Percentiles rank a stretch among this genome's conserved stretches.
Conservation (phyloP, 2,329 filamentous ascomycete species). For the Passalora sequoiae region DNA sequence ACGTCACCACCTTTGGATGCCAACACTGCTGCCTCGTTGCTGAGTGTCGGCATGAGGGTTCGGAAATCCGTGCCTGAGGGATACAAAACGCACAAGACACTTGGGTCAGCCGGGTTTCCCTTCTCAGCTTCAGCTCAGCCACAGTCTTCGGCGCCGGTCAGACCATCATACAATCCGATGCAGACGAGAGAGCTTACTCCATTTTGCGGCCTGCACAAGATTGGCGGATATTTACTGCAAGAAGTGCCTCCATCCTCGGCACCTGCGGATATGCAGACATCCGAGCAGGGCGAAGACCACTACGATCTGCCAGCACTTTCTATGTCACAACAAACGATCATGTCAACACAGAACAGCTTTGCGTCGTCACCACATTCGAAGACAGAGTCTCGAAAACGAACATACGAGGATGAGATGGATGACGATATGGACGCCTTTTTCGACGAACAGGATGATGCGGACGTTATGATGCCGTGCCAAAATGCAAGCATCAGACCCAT, state of each 20-base stretch:
- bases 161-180: slow-evolving; percentile 16
- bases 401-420: slow-evolving; percentile 35
- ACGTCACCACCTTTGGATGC: slow-evolving; percentile 54
- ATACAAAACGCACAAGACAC: slow-evolving; percentile 68
- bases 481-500: slow-evolving; percentile 14
- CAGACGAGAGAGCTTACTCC: slow-evolving; percentile 61
- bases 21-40: slow-evolving; percentile 71
- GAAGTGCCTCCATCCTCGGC: slow-evolving; percentile 24
- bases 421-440: slow-evolving; percentile 34
- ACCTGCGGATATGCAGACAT: slow-evolving; percentile 17
- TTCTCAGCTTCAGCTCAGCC: slow-evolving; percentile 30
- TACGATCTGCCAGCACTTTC: slow-evolving; percentile 19
- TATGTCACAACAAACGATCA: slow-evolving; percentile 35
- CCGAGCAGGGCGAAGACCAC: slow-evolving; percentile 9
- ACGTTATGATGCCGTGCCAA: background rate
- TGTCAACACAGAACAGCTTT: slow-evolving; percentile 40
- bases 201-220: slow-evolving; percentile 74
- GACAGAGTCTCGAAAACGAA: slow-evolving; percentile 26
- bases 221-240: slow-evolving; percentile 64
- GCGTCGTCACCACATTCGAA: slow-evolving; percentile 5
- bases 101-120: slow-evolving; percentile 23
- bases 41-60: slow-evolving; percentile 89
- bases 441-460: slow-evolving; percentile 23
- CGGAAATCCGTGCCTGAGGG: slow-evolving; percentile 90
- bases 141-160: slow-evolving; percentile 29